Evolutionary conservation across 352 stramenopile genomes (phyloP).

Genomic region (Pythium dissimile): DNA sequence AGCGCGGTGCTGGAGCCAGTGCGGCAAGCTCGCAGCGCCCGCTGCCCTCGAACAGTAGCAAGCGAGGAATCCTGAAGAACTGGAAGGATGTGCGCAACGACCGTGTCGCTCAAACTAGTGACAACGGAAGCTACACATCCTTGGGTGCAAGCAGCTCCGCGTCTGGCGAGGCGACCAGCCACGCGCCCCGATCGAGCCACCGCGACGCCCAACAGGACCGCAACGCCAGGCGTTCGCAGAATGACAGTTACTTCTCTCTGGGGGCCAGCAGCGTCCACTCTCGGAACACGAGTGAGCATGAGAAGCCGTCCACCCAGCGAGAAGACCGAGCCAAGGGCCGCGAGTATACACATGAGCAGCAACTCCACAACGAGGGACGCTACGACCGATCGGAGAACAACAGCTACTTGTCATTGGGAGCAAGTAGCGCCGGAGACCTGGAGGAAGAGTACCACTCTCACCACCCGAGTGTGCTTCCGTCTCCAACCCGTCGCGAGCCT

Average conservation of each 20-base stretch:
- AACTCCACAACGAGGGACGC: not conserved
- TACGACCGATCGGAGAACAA: constrained; percentile 23
- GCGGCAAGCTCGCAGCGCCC: not conserved
- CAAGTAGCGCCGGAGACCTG: constrained; percentile 17
- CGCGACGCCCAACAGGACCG: constrained; percentile 1
- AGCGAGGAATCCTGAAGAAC: constrained; percentile 25
- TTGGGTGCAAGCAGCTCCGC: constrained; percentile 6
- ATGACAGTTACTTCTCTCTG: constrained; percentile 25
- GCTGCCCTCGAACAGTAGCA: constrained; percentile 1
- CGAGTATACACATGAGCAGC: not conserved
- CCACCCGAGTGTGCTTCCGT: constrained; percentile 16
- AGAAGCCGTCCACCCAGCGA: not conserved
- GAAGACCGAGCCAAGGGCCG: not conserved
- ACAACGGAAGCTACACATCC: constrained; percentile 17
- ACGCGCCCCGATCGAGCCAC: not conserved
- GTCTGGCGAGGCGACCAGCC: not conserved
- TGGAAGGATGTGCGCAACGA: constrained; percentile 14
- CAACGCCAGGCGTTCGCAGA: constrained; percentile 17
- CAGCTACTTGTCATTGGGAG: constrained; percentile 23
- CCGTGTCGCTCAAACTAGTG: constrained; percentile 10
- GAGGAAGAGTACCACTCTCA: constrained; percentile 24
- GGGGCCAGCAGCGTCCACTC: constrained; percentile 14
- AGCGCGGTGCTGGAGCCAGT: not conserved
- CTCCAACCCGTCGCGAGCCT: not conserved
- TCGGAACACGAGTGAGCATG: not conserved